Base-by-base conservation (phyloP, 371 early-diverging fungal species). In the Blakeslea trispora region DNA sequence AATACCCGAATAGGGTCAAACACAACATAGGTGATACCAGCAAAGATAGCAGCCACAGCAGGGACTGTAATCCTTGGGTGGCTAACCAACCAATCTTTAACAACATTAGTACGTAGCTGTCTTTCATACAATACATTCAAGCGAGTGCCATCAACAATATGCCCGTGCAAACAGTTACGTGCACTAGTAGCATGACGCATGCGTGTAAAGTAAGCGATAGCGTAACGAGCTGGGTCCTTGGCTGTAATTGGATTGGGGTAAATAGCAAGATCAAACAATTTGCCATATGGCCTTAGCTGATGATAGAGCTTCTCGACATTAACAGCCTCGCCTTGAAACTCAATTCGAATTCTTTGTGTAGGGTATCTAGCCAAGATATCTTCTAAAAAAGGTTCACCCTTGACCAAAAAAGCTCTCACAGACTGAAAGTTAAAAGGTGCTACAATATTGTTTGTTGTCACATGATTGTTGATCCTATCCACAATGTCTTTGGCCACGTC, bases 1-100 rank as follows among this genome's bases (percentile, higher is more conserved):
- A 91, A 95, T 40, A 87, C 81, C 22, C 97, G 89, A 48, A 95
- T 78, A 1, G 97, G 97, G 53, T 96, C 97, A 69, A 97, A 95
- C 22, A 96, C 72, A 15, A 88, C 79, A 68, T 91, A 93, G 1
- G 94, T 85, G 1, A 89, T 53, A 24, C 86, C 90, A 2, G 94
- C 92, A 41, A 90, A 65, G 3, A 88, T 55, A 4, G 84, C 93
- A n/a, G 93, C 87, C 2, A 89, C 66, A 19, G 93, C 49, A 11
- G 90, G 92, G 6, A 91, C 72, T 1, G 85, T 82, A 35, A 91
- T 77, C 55, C 88, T 79, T 23, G 91, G 85, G 71, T 92, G 91
- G 13, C 72, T 76, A 17, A 81, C 72, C 18, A 90, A 51, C 90
- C 90, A 92, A 31, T 84, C 79, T 59, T 83, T 74, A 11, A 91